These are phyloP conservation scores for Termitomyces sp. DNA, from an alignment of 768 basidiomycete genomes.

Conservation along the genomic window DNA sequence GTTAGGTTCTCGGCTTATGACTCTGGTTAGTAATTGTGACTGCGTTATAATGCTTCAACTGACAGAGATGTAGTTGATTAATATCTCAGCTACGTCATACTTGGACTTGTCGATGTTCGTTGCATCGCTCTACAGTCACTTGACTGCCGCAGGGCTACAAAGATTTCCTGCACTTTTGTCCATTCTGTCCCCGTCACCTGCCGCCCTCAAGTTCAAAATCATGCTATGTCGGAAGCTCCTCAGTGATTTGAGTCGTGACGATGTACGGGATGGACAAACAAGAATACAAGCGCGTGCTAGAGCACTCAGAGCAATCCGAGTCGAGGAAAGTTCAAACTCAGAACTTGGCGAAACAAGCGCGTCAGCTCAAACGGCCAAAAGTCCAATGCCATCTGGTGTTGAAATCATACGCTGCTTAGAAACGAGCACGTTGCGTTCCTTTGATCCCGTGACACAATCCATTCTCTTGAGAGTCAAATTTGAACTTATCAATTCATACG, in stretches of 20 bases:
- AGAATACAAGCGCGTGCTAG: constrained; percentile 18
- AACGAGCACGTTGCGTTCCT: constrained; percentile 3
- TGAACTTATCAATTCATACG: constrained; percentile 31
- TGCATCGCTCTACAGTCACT: constrained; percentile 26
- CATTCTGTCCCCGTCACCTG: constrained; percentile 26
- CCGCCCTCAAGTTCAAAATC: constrained; percentile 35
- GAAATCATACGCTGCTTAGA: constrained; percentile 17
- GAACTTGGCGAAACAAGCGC: not conserved
- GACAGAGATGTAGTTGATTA: constrained; percentile 24
- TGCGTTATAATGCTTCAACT: not conserved
- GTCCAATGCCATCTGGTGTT: constrained; percentile 10
- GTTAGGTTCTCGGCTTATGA: constrained; percentile 28
- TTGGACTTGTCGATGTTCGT: constrained; percentile 34
- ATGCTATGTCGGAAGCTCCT: constrained; percentile 32
- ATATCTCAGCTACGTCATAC: constrained; percentile 26
- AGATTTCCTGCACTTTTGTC: constrained; percentile 29
- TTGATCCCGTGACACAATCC: constrained; percentile 1
- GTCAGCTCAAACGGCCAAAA: constrained; percentile 8
- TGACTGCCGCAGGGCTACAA: constrained; percentile 21
- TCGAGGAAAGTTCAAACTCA: constrained; percentile 3
- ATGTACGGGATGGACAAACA: constrained; percentile 5
- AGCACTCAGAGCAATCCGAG: constrained; percentile 13
- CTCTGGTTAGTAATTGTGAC: constrained; percentile 19
- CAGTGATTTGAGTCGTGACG: constrained; percentile 1
- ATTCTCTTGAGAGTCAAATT: constrained; percentile 28